Base-by-base conservation (phyloP, 352 stramenopile species). In the Phytophthora tentaculata region DNA sequence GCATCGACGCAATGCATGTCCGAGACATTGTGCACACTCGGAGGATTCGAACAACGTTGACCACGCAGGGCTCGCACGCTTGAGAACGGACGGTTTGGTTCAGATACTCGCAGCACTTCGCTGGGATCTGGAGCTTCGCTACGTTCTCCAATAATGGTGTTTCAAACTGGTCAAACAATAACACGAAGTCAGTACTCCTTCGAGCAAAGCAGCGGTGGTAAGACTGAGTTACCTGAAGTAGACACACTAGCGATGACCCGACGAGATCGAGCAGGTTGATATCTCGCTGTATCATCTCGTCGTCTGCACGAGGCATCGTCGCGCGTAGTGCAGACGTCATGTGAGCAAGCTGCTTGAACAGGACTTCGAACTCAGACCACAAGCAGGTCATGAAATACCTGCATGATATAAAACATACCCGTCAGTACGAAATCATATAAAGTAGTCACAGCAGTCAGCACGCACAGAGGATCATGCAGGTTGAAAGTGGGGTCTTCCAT, bases 401-500 rank as follows among this genome's bases (percentile, higher is more conserved):
- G 54, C 14, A 37, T 3, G 49, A 41, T 3, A 35, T 12, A 23
- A 52, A 43, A 16, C 19, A 22, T 22, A 28, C 49, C 20, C 2
- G 32, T 67, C 9, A 67, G 52, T 45, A 19, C 17, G 29, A 56
- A 16, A 22, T 55, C 22, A 43, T 48, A 47, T 7, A 53, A 14
- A 2, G 12, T 14, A 61, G 32, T n/a, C 3, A 22, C 19, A n/a
- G 14, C 17, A 13, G 6, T 4, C 26, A 20, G 16, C 26, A 83
- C 77, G 66, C 84, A 94, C 77, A 95, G 81, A 28, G 96, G 93
- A 69, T 99, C 92, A 17, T 92, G 88, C 22, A 99, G 77, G 39
- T 88, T 85, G 72, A 94, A 98, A 8, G 90, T 98, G 28, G 96
- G 95, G 49, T 97, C 88, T 70, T 98, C 95, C 55, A 99, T 77